These are phyloP conservation scores for Lyophyllum shimeji DNA, from an alignment of 768 basidiomycete species.

Conservation along the genomic window DNA sequence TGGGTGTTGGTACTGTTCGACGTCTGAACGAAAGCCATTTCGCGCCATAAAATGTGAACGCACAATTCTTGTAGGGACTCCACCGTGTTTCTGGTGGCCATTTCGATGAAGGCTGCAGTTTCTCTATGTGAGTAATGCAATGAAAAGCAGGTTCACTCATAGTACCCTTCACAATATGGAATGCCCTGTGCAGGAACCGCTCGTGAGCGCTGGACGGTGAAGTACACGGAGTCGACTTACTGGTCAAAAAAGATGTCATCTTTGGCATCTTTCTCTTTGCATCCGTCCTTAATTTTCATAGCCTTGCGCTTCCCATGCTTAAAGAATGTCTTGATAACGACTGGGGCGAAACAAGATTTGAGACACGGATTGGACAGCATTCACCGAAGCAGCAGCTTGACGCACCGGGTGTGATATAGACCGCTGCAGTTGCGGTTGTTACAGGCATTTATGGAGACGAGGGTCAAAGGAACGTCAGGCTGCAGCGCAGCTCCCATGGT, in stretches of 20 bases:
- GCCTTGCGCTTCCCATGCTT: constrained; percentile 46
- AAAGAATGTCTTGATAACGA: constrained; percentile 53
- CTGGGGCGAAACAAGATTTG: constrained; percentile 23
- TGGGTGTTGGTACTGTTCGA: constrained; percentile 60
- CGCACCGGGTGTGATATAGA: constrained; percentile 53
- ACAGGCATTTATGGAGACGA: constrained; percentile 42
- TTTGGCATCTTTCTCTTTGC: constrained; percentile 46
- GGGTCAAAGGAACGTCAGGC: not conserved
- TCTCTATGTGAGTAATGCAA: not conserved
- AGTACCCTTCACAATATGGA: constrained; percentile 61
- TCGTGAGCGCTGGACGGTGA: not conserved
- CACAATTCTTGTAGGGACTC: constrained; percentile 73
- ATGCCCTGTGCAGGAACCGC: constrained; percentile 42
- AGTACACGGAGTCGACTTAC: constrained; percentile 28
- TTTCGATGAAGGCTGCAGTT: constrained; percentile 54
- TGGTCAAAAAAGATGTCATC: constrained; percentile 72
- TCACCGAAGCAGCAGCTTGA: not conserved
- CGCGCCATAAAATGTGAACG: constrained; percentile 15
- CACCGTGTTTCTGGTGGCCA: constrained; percentile 64
- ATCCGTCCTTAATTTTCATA: constrained; percentile 32
- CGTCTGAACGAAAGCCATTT: not conserved
- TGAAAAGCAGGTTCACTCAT: not conserved
- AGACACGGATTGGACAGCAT: not conserved
- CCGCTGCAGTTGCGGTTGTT: constrained; percentile 51
- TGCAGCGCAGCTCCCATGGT: not conserved